Evolutionary conservation across 768 basidiomycete species (phyloP).

Genomic region (Suillus decipiens): DNA sequence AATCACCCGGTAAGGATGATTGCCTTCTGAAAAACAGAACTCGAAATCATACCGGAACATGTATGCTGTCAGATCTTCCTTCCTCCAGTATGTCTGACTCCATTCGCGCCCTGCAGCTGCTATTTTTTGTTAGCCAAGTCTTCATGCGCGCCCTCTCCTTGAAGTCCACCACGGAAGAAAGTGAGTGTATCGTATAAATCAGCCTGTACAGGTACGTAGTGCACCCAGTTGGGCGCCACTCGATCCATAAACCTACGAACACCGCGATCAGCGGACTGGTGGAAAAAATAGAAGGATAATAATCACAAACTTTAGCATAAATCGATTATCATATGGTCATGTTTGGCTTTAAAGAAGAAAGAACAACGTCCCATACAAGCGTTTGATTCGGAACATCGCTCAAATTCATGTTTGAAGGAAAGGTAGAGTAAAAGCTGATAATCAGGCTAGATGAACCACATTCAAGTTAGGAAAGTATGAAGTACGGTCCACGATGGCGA

Average conservation of each 20-base stretch:
- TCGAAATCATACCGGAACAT: conserved; percentile 47
- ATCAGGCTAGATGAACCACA: background rate
- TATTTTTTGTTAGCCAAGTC: conserved; percentile 55
- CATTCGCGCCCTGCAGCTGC: conserved; percentile 57
- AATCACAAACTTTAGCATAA: no score
- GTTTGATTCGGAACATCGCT: background rate
- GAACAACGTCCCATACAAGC: background rate
- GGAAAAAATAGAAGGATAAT: no score
- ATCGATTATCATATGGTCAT: background rate
- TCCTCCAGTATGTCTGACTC: conserved; percentile 59
- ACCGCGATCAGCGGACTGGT: no score
- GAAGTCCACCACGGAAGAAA: conserved; percentile 69
- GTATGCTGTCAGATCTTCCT: conserved; percentile 61
- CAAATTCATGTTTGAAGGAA: background rate
- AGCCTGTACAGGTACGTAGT: conserved; percentile 68
- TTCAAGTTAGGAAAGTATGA: background rate
- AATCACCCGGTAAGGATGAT: background rate
- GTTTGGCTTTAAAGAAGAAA: background rate
- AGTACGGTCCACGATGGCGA: background rate
- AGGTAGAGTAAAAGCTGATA: background rate
- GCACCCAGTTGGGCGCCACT: conserved; percentile 68
- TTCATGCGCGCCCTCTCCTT: conserved; percentile 62
- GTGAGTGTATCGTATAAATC: conserved; percentile 71
- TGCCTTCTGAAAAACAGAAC: background rate
- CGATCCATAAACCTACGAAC: conserved; percentile 52